These are phyloP conservation scores for Pulveroboletus sp. DNA, from an alignment of 768 basidiomycete species.

Conservation along the genomic window DNA sequence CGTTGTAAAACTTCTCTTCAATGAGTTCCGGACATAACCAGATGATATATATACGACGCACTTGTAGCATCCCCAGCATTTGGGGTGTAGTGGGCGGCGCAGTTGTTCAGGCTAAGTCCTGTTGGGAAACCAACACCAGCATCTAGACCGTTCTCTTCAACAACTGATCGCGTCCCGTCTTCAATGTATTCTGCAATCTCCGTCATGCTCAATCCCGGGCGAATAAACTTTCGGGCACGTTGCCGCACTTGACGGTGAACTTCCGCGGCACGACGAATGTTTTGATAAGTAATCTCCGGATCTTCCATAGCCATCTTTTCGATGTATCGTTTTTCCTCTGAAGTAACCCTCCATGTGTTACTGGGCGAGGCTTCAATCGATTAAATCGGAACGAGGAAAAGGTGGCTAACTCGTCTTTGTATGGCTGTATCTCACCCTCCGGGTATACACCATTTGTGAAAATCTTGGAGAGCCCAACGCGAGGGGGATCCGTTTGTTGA, in stretches of 20 bases:
- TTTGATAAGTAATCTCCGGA: conserved; percentile 81
- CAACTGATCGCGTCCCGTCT: conserved; percentile 84
- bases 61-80: conserved; percentile 88
- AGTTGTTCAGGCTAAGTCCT: conserved; percentile 89
- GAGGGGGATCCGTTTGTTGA: conserved; percentile 89
- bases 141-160: conserved; percentile 86
- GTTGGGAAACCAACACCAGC: conserved; percentile 95
- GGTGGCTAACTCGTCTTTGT: conserved; percentile 81
- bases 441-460: conserved; percentile 87
- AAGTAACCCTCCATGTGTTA: conserved; percentile 84
- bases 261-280: conserved; percentile 90
- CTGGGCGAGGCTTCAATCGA: conserved; percentile 39
- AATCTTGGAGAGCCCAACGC: conserved; percentile 83
- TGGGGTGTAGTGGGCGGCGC: conserved; percentile 95
- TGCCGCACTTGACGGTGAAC: conserved; percentile 91
- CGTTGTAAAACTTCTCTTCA: conserved; percentile 64
- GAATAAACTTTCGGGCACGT: conserved; percentile 78
- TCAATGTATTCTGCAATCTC: conserved; percentile 94
- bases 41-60: conserved; percentile 35
- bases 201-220: conserved; percentile 91
- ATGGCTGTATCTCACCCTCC: conserved; percentile 87
- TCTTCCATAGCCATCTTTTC: conserved; percentile 79
- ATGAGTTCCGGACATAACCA: conserved; percentile 6
- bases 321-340: conserved; percentile 84
- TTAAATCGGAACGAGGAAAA: not conserved